Evolutionary conservation across 495 filamentous ascomycete genomes (phyloP), one percentile per base, ranked within the genome.

Genomic region (Penicillium cosmopolitanum): DNA sequence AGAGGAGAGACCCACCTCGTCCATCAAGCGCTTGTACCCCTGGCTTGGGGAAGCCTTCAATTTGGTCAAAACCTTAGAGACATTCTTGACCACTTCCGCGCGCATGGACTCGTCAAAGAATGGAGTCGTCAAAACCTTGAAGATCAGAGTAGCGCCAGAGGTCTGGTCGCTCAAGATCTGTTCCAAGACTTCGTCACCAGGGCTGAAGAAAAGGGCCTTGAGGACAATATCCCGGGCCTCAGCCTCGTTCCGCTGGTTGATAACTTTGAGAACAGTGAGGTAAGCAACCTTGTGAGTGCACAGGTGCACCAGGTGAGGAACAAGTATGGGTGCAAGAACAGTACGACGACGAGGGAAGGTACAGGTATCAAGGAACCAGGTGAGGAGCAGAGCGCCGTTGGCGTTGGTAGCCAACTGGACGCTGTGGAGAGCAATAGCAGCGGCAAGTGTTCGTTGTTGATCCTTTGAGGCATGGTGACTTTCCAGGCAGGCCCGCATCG

Each of bases 231-330:
- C 93, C n/a, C 96, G 85, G 5, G 95, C 95, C 53, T 97, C 94
- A 2, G 90, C 82, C 77, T 98, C 95, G 50, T 94, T 91, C 65
- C 93, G 91, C 73, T 98, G 95, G 74, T 98, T 98, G 74, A 98
- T 96, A 35, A 98, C 93, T 80, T 98, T 98, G 52, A 98, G 79
- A 18, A 98, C 95, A 2, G 95, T 98, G 57, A 98, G 81, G 64
- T 98, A 98, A 0, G 95, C 95, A 59, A 98, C 95, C 80, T 98
- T 98, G 79, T 98, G 95, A 0, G 95, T 98, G 80, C 95, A 97
- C 7, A 98, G 85, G 70, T 97, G 93, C 33, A 97, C 94, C n/a
- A 98, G 80, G 64, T 98, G 92, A 51, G 95, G 94, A 47, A 98
- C 91, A 31, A 98, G 87, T 66, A 92, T 84, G 34, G 95, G 95